Conservation (phyloP, 148 eudicot genomes). For the Nyssa sinensis region DNA sequence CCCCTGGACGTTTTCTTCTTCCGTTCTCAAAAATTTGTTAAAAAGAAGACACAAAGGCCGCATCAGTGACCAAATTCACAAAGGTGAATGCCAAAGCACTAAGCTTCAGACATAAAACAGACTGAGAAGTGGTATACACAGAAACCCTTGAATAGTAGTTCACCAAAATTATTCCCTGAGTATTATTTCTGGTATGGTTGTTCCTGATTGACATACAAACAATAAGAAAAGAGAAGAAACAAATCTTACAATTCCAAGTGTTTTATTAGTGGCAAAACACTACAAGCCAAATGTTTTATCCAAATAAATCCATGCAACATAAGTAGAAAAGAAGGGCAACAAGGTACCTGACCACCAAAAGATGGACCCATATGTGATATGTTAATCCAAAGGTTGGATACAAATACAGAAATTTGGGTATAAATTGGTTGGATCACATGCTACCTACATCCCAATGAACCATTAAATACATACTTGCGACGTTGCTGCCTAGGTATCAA, state of each 20-base stretch:
- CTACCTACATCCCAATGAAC: background rate
- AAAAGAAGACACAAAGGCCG: conserved; percentile 67
- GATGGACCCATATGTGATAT: background rate
- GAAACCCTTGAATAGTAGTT: background rate
- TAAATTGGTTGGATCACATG: background rate
- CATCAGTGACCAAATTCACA: conserved; percentile 38
- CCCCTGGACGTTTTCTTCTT: conserved; percentile 40
- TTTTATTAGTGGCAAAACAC: background rate
- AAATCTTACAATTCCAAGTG: background rate
- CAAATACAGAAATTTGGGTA: background rate
- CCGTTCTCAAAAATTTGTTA: conserved; percentile 63
- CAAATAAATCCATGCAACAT: background rate
- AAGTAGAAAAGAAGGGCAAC: background rate
- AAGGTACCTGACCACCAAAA: background rate
- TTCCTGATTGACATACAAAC: background rate
- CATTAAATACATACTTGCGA: background rate
- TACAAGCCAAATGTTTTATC: background rate
- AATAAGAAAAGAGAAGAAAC: background rate
- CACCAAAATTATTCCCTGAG: background rate
- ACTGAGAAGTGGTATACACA: background rate
- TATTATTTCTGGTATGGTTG: background rate
- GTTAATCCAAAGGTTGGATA: too few species aligned
- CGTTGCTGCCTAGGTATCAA: background rate
- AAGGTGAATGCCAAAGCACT: conserved; percentile 1
- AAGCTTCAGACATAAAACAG: background rate